A percentile compares a stretch with the other conserved stretches of the same genome.
These are phyloP conservation scores for Stenogyne calaminthoides DNA, from an alignment of 305 asterid genomes.

Conservation along the genomic window DNA sequence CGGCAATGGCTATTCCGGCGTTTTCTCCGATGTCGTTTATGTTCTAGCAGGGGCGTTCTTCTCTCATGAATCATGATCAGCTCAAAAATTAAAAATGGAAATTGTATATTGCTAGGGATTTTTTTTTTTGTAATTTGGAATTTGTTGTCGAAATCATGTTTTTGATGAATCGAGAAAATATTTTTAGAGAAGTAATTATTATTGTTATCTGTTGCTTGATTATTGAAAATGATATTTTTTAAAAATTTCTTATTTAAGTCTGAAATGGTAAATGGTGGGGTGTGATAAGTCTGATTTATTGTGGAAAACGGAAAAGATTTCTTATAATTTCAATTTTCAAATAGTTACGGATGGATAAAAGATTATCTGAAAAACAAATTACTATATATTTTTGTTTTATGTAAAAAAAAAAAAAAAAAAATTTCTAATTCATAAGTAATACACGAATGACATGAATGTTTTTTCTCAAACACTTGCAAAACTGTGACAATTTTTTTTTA, in stretches of 20 bases:
- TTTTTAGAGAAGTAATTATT: background rate
- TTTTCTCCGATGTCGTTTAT: conserved; percentile 38
- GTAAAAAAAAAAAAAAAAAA: no score
- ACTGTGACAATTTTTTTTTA: no score
- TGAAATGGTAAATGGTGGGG: no score
- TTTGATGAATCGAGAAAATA: background rate
- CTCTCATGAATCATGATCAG: background rate
- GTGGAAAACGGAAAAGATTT: background rate
- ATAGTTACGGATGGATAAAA: no score
- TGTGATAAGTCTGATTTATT: background rate
- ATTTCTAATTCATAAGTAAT: background rate
- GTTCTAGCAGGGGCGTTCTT: conserved; percentile 17
- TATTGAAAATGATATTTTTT: no score
- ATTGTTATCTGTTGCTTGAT: background rate
- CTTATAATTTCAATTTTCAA: background rate
- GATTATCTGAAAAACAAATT: no score
- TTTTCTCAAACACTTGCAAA: no score
- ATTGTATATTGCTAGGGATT: conserved; percentile 15
- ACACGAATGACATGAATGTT: background rate
- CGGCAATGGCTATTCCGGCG: conserved; percentile 27
- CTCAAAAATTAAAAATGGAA: background rate
- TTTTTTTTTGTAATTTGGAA: background rate
- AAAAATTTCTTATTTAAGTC: no score
- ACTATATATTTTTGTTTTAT: no score
- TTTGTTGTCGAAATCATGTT: background rate